Evolutionary conservation across 257 asterid genomes (phyloP).

Genomic region (Handroanthus guayacan): DNA sequence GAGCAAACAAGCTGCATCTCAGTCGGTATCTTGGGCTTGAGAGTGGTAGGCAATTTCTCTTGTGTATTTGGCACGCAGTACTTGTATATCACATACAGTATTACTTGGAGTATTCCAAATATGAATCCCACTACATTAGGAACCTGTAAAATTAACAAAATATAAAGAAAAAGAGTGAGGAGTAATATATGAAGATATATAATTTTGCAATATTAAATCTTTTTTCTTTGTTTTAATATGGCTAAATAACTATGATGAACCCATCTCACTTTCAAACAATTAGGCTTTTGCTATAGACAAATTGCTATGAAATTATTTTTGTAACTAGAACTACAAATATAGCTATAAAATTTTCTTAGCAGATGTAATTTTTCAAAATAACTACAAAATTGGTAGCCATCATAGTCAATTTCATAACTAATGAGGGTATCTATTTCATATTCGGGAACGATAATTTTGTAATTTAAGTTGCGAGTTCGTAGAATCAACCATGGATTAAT

Average conservation of each 20-base stretch:
- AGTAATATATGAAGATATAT: not conserved
- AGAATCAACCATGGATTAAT: too few relatives aligned
- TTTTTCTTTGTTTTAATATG: not conserved
- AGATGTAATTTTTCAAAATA: too few relatives aligned
- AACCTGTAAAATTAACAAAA: conserved; percentile 31
- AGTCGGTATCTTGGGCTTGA: conserved; percentile 22
- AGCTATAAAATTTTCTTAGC: too few relatives aligned
- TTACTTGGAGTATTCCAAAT: conserved; percentile 57
- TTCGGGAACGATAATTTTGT: too few relatives aligned
- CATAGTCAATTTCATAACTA: too few relatives aligned
- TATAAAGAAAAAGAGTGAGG: not conserved
- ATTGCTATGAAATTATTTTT: too few relatives aligned
- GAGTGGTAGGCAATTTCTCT: conserved; percentile 40
- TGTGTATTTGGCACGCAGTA: conserved; percentile 30
- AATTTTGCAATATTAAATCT: not conserved
- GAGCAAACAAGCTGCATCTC: conserved; percentile 43
- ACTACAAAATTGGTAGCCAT: too few relatives aligned
- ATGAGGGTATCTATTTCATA: too few relatives aligned
- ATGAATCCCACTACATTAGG: conserved; percentile 66
- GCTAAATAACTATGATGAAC: not conserved
- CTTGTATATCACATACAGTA: conserved; percentile 50
- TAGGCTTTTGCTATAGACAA: too few relatives aligned
- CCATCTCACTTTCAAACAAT: too few relatives aligned
- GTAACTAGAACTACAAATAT: too few relatives aligned
- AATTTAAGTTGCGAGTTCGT: too few relatives aligned